These are phyloP conservation scores for Lasiodiplodia gonubiensis DNA, from an alignment of 2,329 filamentous ascomycete species.

Conservation along the genomic window DNA sequence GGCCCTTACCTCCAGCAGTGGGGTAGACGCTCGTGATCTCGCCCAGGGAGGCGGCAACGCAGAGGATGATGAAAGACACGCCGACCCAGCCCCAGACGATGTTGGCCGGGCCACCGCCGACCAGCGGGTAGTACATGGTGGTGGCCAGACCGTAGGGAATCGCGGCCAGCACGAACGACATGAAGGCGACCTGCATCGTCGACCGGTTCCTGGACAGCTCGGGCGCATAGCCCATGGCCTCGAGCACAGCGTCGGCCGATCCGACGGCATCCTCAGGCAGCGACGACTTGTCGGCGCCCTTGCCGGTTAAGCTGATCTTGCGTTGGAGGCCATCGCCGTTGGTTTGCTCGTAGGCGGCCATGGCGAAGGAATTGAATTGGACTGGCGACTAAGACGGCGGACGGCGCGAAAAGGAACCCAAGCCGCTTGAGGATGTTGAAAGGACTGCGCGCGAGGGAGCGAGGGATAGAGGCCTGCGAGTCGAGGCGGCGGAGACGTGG, in stretches of 20 bases:
- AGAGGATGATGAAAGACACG: slow-evolving; percentile 72
- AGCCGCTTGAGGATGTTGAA: not conserved
- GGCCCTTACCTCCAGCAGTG: slow-evolving; percentile 66
- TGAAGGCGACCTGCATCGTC: slow-evolving; percentile 73
- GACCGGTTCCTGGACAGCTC: slow-evolving; percentile 69
- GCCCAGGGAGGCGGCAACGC: slow-evolving; percentile 71
- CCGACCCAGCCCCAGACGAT: slow-evolving; percentile 76
- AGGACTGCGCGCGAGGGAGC: not conserved
- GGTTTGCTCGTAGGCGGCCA: slow-evolving; percentile 7
- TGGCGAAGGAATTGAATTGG: not conserved
- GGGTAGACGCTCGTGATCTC: slow-evolving; percentile 79
- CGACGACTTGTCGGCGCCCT: slow-evolving; percentile 12
- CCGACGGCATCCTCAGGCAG: slow-evolving; percentile 6
- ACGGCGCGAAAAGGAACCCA: not conserved
- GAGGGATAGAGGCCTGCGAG: not conserved
- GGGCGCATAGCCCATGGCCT: slow-evolving; percentile 69
- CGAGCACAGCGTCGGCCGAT: slow-evolving; percentile 47
- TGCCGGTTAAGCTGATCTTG: slow-evolving; percentile 17
- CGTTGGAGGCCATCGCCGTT: not conserved
- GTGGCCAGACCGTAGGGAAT: slow-evolving; percentile 77
- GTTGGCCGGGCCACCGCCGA: slow-evolving; percentile 69
- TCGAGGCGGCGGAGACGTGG: slow-evolving; percentile 11
- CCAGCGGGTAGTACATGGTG: slow-evolving; percentile 70
- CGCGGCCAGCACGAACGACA: slow-evolving; percentile 77
- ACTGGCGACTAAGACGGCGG: not conserved